Base-by-base conservation (phyloP, 2,329 filamentous ascomycete genomes). In the Botrytis byssoidea region DNA sequence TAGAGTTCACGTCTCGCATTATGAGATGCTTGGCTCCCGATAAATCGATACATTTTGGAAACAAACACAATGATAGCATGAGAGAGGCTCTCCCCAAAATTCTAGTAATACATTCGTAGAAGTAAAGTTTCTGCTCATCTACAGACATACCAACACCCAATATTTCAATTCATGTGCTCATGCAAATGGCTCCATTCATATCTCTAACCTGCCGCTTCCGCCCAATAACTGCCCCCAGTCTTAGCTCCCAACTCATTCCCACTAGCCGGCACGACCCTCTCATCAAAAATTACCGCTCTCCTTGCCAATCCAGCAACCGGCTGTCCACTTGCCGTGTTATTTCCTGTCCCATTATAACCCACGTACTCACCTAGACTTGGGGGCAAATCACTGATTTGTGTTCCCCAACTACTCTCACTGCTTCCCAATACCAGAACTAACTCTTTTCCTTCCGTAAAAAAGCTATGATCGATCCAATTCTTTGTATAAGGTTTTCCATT, bases 391-490 rank as follows among this genome's bases (percentile, higher is more conserved):
- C 84, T 82, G 4, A 86, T 79, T 1, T 79, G 79, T 0, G 88
- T 91, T 0, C 91, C 91, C 91, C 91, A 93, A 0, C 77, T 76
- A 79, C 90, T 92, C 82, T 93, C 91, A 25, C 29, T 82, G 83
- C 12, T 79, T 76, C 0, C 90, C 91, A 22, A 93, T 8, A 84
- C 87, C 70, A 93, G 81, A 68, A 92, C 90, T 55, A 93, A 82
- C 73, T 89, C 84, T 51, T 88, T 88, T 1, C 91, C 91, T 12
- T 92, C 85, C 0, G 86, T 83, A 78, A 93, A 93, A 77, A 93
- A 92, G 65, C 85, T 87, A 82, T 93, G 91, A 64, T 87, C 86
- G 20, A 93, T 83, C 91, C 91, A 93, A 79, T 89, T 93, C 82
- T 85, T 88, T 0, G 85, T 88, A 79, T 91, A 93, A 0, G 83